phyloP scores from a whole-genome alignment of 192 early-diverging fungal species.

The Umbelopsis sp. region DNA sequence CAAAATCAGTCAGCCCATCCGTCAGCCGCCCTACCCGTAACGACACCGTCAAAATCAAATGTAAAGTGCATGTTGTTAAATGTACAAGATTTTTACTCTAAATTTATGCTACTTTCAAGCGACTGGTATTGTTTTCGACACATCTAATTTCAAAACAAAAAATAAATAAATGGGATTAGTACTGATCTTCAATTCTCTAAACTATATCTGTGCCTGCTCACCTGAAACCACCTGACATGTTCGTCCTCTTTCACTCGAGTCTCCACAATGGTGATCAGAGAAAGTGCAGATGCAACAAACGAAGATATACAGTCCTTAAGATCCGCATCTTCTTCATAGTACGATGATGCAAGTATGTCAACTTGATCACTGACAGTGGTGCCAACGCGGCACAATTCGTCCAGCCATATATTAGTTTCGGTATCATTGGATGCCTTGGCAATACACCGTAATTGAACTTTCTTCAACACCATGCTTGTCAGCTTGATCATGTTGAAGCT shows the following conservation, averaged over 20 bases:
- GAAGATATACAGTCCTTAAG: conserved; percentile 18
- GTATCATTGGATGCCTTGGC: neutral
- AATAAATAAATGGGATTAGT: neutral
- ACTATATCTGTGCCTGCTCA: neutral
- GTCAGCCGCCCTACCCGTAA: neutral
- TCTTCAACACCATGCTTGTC: conserved; percentile 23
- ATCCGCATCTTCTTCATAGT: conserved; percentile 25
- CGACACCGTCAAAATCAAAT: neutral
- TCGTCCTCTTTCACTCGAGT: conserved; percentile 17
- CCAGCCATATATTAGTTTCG: conserved; percentile 14
- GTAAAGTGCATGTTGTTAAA: neutral
- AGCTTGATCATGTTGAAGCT: conserved; percentile 21
- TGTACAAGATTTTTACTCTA: conserved; percentile 9
- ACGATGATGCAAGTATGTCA: conserved; percentile 30
- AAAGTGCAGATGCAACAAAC: conserved; percentile 11
- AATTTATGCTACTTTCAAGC: neutral
- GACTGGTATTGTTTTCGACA: conserved; percentile 4
- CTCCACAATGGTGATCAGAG: conserved; percentile 17
- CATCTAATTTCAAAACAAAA: neutral
- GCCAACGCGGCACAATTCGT: conserved; percentile 1
- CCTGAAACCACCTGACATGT: conserved; percentile 29
- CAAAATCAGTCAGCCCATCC: too few species aligned
- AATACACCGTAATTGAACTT: conserved; percentile 27
- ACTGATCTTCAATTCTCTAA: too few species aligned
- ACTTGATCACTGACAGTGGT: conserved; percentile 24